Evolutionary conservation across 2,329 filamentous ascomycete genomes (phyloP).

Genomic region (Claviceps citrina): DNA sequence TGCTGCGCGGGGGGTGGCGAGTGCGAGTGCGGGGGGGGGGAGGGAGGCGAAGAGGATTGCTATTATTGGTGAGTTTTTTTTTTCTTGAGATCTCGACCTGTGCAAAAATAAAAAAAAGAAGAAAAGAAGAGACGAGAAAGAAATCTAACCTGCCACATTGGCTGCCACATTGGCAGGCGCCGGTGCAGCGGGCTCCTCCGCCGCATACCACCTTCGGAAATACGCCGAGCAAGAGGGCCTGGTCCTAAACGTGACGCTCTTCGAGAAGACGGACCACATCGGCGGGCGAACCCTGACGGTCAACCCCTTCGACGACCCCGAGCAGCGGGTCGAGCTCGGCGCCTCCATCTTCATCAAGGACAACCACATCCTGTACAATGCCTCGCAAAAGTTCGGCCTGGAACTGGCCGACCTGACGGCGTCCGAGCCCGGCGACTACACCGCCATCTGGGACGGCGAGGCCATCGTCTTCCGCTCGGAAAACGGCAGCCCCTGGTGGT

Average conservation of each 20-base stretch:
- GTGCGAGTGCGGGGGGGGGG: constrained; percentile 1
- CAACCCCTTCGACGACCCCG: constrained; percentile 52
- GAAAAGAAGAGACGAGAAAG: no score
- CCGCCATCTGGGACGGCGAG: constrained; percentile 76
- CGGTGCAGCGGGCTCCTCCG: constrained; percentile 72
- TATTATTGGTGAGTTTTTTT: constrained; percentile 19
- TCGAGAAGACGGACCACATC: constrained; percentile 62
- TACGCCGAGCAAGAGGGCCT: constrained; percentile 48
- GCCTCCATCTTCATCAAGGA: constrained; percentile 81
- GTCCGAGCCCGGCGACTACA: constrained; percentile 34
- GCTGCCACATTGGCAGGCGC: no score
- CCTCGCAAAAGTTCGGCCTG: constrained; percentile 57
- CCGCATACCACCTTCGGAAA: constrained; percentile 67
- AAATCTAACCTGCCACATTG: no score
- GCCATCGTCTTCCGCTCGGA: constrained; percentile 54
- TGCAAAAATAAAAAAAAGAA: no score
- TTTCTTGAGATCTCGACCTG: no score
- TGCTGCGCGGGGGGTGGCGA: constrained; percentile 7
- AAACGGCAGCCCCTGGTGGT: constrained; percentile 51
- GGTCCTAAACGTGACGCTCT: constrained; percentile 67
- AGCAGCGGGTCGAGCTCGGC: constrained; percentile 65
- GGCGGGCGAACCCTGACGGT: constrained; percentile 83
- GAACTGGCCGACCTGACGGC: constrained; percentile 30
- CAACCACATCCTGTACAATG: constrained; percentile 69
- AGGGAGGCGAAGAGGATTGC: constrained; percentile 19